These are phyloP conservation scores for Theobroma grandiflorum DNA, from an alignment of 441 rosid species.

Conservation along the genomic window DNA sequence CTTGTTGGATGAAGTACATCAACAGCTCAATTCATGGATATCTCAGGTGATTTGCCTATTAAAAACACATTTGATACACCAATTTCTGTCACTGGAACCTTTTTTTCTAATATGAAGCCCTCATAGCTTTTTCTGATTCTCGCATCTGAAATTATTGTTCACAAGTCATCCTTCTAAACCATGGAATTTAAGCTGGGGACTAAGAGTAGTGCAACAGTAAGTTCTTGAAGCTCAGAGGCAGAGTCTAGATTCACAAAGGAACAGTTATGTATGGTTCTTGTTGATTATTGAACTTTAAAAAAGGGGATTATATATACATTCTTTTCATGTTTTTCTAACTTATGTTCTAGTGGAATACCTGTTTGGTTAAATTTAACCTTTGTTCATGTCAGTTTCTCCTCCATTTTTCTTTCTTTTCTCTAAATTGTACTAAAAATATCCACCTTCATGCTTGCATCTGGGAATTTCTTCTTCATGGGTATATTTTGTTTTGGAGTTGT, in stretches of 20 bases:
- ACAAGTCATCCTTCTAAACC: too few relatives aligned
- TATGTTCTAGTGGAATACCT: neutral
- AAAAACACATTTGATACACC: slow-evolving; percentile 16
- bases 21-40: slow-evolving; percentile 66
- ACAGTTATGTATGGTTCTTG: neutral
- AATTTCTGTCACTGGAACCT: slow-evolving; percentile 22
- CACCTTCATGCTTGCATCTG: neutral
- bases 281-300: neutral
- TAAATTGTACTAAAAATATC: neutral
- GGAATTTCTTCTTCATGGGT: neutral
- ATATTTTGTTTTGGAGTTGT: slow-evolving; percentile 5
- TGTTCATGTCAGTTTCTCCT: neutral
- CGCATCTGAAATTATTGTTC: neutral
- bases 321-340: neutral
- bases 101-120: slow-evolving; percentile 9
- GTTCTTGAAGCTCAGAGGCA: neutral
- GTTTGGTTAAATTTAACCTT: slow-evolving; percentile 13
- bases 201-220: neutral
- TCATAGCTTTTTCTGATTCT: neutral
- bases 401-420: neutral
- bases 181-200: too few relatives aligned
- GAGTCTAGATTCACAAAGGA: neutral
- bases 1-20: slow-evolving; percentile 77
- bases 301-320: neutral
- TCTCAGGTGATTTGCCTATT: slow-evolving; percentile 59